These are phyloP conservation scores for Phoma herbarum DNA, from an alignment of 2,329 filamentous ascomycete genomes.

Conservation along the genomic window DNA sequence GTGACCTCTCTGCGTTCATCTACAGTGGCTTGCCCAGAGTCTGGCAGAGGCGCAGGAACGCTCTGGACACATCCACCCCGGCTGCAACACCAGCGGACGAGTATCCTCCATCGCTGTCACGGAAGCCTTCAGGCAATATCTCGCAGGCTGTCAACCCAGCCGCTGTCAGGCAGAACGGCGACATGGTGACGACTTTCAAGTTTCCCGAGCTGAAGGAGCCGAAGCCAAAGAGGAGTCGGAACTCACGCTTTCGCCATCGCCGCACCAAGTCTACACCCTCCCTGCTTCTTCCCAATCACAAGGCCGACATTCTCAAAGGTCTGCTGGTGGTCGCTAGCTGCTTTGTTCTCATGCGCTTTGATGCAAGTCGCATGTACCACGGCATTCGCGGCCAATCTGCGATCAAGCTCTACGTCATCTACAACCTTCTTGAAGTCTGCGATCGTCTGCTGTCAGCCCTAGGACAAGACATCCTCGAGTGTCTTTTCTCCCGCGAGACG, in stretches of 20 bases:
- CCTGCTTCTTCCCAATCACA: slow-evolving; percentile 84
- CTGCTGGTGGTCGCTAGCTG: slow-evolving; percentile 87
- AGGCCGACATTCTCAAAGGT: slow-evolving; percentile 93
- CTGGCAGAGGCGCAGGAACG: slow-evolving; percentile 69
- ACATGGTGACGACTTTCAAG: slow-evolving; percentile 34
- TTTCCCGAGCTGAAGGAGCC: slow-evolving; percentile 42
- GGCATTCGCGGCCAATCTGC: slow-evolving; percentile 95
- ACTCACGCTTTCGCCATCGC: slow-evolving; percentile 64
- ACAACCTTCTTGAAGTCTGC: slow-evolving; percentile 93
- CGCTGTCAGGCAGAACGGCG: slow-evolving; percentile 36
- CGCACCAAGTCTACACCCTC: slow-evolving; percentile 87
- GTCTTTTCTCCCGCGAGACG: slow-evolving; percentile 91
- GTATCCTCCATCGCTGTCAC: slow-evolving; percentile 34
- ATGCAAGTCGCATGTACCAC: slow-evolving; percentile 98
- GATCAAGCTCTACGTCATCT: slow-evolving; percentile 98
- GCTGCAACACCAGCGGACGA: slow-evolving; percentile 42
- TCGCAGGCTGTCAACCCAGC: slow-evolving; percentile 27
- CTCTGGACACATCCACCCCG: slow-evolving; percentile 41
- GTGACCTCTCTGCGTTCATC: slow-evolving; percentile 78
- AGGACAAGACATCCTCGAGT: slow-evolving; percentile 95
- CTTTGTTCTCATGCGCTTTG: slow-evolving; percentile 84
- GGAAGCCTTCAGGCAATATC: slow-evolving; percentile 37
- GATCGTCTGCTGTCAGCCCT: slow-evolving; percentile 90
- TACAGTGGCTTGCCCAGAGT: slow-evolving; percentile 81
- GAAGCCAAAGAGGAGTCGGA: slow-evolving; percentile 39